Evolutionary conservation across 495 filamentous ascomycete species (phyloP).

Genomic region (Parachaetomium inaequale): DNA sequence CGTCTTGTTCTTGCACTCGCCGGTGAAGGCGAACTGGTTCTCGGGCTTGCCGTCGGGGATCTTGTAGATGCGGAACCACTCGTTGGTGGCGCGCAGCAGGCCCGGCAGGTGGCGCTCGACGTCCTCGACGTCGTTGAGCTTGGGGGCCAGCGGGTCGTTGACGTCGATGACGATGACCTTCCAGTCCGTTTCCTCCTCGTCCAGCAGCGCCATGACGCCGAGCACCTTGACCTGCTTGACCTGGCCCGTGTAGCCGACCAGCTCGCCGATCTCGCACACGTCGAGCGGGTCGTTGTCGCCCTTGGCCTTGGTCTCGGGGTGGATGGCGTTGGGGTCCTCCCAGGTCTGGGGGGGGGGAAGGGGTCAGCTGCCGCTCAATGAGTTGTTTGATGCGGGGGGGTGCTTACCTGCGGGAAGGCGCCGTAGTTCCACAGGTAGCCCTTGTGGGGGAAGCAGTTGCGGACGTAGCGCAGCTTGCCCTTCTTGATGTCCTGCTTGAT

Average conservation of each 20-base stretch:
- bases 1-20: constrained; percentile 99
- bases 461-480: constrained; percentile 92
- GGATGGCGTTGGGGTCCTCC: constrained; percentile 93
- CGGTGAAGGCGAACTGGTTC: constrained; percentile 99
- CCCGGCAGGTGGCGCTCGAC: constrained; percentile 98
- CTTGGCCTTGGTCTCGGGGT: constrained; percentile 99
- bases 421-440: constrained; percentile 99
- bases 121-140: constrained; percentile 98
- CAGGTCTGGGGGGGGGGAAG: constrained; percentile 70
- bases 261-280: constrained; percentile 98
- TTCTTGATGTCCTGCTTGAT: constrained; percentile 93
- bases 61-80: constrained; percentile 99
- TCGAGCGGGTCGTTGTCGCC: constrained; percentile 99
- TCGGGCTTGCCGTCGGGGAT: constrained; percentile 99
- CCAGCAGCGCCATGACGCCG: constrained; percentile 97
- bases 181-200: constrained; percentile 99
- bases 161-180: constrained; percentile 99
- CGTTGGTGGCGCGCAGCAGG: constrained; percentile 94
- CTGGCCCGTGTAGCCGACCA: constrained; percentile 91
- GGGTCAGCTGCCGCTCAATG: no score
- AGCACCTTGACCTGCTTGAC: constrained; percentile 99
- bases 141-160: constrained; percentile 92
- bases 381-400: no score
- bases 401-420: constrained; percentile 87
- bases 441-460: constrained; percentile 99